Conservation (phyloP, 2,329 filamentous ascomycete genomes). For the Aaosphaeria pasadenensis region DNA sequence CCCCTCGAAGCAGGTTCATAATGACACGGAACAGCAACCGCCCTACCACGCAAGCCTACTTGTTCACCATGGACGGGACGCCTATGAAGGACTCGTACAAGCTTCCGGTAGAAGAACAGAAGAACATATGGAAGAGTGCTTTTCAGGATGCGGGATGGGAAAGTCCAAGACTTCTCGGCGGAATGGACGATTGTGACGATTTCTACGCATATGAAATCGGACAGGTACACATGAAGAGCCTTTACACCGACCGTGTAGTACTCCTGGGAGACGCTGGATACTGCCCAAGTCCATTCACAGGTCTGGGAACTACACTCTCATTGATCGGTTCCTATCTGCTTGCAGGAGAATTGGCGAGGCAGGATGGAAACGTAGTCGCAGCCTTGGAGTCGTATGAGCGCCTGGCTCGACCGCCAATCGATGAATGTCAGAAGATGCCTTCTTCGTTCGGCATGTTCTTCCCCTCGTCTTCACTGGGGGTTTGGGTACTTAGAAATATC, state of each 20-base stretch:
- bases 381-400: conserved; percentile 22
- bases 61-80: neutral
- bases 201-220: conserved; percentile 47
- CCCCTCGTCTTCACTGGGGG: conserved; percentile 26
- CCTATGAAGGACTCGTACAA: neutral
- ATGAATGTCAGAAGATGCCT: conserved; percentile 16
- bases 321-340: conserved; percentile 34
- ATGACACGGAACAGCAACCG: conserved; percentile 42
- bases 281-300: conserved; percentile 46
- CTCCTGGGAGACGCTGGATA: conserved; percentile 55
- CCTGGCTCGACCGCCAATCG: conserved; percentile 13
- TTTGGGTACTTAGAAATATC: conserved; percentile 31
- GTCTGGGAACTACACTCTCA: conserved; percentile 51
- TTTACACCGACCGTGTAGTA: conserved; percentile 47
- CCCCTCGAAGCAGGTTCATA: conserved; percentile 33
- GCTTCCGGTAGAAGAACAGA: conserved; percentile 29
- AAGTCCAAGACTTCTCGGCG: conserved; percentile 39
- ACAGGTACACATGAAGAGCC: conserved; percentile 43
- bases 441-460: conserved; percentile 9
- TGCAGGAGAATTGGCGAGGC: conserved; percentile 11
- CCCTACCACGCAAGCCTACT: conserved; percentile 8
- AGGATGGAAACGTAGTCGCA: conserved; percentile 7
- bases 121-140: conserved; percentile 35
- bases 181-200: conserved; percentile 37
- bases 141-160: conserved; percentile 47